Base-by-base conservation (phyloP, 495 filamentous ascomycete species). In the Aspergillus kassunensis region DNA sequence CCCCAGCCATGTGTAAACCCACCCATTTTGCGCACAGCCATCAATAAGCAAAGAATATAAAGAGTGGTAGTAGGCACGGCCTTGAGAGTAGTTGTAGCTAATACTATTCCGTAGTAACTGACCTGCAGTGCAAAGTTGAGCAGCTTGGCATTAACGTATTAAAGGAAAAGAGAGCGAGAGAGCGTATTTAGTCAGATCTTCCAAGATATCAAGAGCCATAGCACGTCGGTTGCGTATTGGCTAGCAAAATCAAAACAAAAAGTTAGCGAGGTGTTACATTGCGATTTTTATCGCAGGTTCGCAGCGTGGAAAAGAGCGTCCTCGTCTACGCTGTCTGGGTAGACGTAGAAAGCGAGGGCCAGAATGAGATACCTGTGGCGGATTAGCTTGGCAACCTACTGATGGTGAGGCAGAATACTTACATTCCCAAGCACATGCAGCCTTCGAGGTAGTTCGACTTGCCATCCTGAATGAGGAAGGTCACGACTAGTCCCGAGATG, bases 361-460 rank as follows among this genome's bases (percentile, higher is more conserved):
- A 96, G 90, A 53, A 96, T 95, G 37, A 85, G 61, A 54, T 95
- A 92, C 55, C 80, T 82, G 44, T 49, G 37, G 6, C 43, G 13
- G 15, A 39, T 41, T 4, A 34, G 44, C 54, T 23, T 56, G n/a
- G 24, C 3, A 19, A n/a, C 30, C n/a, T 23, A 9, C 40, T 29
- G 16, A 20, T 3, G 30, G 13, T 3, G 7, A 23, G 15, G 19
- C 15, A 24, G 2, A 20, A 3, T 37, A 81, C 78, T 60, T 81
- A 88, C 82, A 85, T 81, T 62, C 80, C 80, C 61, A 91, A 59
- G 66, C 92, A 88, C 87, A 97, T 90, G 31, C 85, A 86, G 41
- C 92, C 92, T 71, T 97, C 92, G 7, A 97, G 81, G 53, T 95
- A 97, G 64, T 97, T 97, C 12, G 85, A 90, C 73, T 92, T 93